Evolutionary conservation across 768 basidiomycete species (phyloP).

Genomic region (Trametes punicea): DNA sequence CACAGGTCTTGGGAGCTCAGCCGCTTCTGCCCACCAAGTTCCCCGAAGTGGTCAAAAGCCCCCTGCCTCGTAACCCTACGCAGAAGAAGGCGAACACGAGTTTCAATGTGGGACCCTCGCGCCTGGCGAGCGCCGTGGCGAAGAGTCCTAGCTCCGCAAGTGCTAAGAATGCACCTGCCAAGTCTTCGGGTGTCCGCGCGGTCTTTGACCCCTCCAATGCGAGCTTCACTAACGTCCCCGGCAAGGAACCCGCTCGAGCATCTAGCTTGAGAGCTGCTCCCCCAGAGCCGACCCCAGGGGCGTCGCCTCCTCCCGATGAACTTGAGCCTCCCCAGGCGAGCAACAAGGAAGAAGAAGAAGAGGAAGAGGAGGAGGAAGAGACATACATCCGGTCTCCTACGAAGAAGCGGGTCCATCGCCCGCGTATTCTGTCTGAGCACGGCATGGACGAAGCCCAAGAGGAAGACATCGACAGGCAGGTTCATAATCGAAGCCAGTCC

Average conservation of each 20-base stretch:
- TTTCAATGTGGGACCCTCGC: background rate
- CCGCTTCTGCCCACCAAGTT: too few relatives aligned
- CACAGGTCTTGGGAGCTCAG: too few relatives aligned
- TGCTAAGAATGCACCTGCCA: background rate
- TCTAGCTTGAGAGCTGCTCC: background rate
- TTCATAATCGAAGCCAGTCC: background rate
- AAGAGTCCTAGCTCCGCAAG: background rate
- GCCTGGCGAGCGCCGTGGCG: background rate
- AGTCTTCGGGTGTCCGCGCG: background rate
- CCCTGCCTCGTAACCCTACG: background rate
- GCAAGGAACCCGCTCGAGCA: background rate
- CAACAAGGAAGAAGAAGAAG: conserved; percentile 10
- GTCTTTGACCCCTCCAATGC: background rate
- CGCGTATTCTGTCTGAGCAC: conserved; percentile 14
- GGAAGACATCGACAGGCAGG: background rate
- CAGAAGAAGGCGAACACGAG: background rate
- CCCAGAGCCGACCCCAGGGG: background rate
- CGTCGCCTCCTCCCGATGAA: background rate
- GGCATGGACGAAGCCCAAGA: conserved; percentile 4
- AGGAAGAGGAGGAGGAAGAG: conserved; percentile 19
- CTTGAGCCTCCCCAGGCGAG: background rate
- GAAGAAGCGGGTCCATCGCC: conserved; percentile 14
- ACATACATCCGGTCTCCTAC: conserved; percentile 9
- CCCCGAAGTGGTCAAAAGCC: background rate
- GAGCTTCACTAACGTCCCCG: too few relatives aligned